Evolutionary conservation across 2,329 filamentous ascomycete species (phyloP).

Genomic region (Sclerotinia nivalis): DNA sequence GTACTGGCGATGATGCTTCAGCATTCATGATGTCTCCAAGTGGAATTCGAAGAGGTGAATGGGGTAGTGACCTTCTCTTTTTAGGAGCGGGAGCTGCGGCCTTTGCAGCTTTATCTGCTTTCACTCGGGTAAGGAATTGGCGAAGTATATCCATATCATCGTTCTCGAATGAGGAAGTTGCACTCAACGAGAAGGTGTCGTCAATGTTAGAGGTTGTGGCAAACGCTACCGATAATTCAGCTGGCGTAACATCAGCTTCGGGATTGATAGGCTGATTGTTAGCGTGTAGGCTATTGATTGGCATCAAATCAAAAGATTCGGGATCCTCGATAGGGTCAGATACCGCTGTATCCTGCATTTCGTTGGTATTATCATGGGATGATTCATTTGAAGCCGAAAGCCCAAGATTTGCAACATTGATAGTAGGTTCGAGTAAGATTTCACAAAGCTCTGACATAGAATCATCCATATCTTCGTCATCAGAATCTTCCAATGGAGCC

Average conservation of each 20-base stretch:
- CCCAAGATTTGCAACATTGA: slow-evolving; percentile 4
- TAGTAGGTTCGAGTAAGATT: slow-evolving; percentile 16
- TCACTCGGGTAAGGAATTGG: slow-evolving; percentile 43
- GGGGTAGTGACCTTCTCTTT: slow-evolving; percentile 38
- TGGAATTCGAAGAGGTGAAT: slow-evolving; percentile 39
- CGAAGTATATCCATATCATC: slow-evolving; percentile 44
- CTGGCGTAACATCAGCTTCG: background rate
- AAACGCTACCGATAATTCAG: slow-evolving; percentile 25
- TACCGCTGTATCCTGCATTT: background rate
- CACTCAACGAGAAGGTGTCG: slow-evolving; percentile 21
- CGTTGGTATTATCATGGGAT: background rate
- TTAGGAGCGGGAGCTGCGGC: slow-evolving; percentile 32
- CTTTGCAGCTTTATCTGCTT: slow-evolving; percentile 43
- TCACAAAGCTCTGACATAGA: slow-evolving; percentile 14
- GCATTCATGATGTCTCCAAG: slow-evolving; percentile 31
- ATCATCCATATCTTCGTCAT: slow-evolving; percentile 16
- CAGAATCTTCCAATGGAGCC: background rate
- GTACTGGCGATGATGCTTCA: slow-evolving; percentile 32
- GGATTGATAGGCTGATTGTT: background rate
- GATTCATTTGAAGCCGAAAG: background rate
- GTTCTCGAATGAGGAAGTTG: slow-evolving; percentile 28
- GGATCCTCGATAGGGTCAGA: slow-evolving; percentile 22
- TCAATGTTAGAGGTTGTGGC: slow-evolving; percentile 26
- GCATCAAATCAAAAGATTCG: slow-evolving; percentile 28
- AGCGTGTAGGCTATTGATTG: slow-evolving; percentile 18